Evolutionary conservation across 176 grass and related monocot genomes (phyloP).

Genomic region (Secale cereale): DNA sequence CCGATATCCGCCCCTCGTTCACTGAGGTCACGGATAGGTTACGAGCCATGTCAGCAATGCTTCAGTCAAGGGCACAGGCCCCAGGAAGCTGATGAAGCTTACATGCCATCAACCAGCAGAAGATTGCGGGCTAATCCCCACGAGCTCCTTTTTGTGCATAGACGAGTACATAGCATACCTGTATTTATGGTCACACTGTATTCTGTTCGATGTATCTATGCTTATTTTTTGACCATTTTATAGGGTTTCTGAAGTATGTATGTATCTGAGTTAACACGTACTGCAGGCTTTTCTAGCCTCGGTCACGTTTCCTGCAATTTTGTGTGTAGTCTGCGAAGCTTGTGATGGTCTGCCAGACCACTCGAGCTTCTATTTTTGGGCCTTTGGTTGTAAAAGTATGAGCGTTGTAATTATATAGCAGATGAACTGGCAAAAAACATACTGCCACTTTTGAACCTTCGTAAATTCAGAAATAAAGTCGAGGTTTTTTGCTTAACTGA

Average conservation of each 20-base stretch:
- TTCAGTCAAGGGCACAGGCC: slow-evolving; percentile 38
- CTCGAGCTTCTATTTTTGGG: slow-evolving; percentile 21
- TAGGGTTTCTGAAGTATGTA: slow-evolving; percentile 35
- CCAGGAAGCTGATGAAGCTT: slow-evolving; percentile 18
- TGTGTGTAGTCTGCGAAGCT: slow-evolving; percentile 19
- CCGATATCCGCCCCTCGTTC: slow-evolving; percentile 69
- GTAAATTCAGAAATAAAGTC: neutral
- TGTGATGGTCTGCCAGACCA: slow-evolving; percentile 18
- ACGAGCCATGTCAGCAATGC: slow-evolving; percentile 63
- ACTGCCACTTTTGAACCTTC: neutral
- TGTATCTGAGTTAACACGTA: slow-evolving; percentile 10
- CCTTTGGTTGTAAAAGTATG: slow-evolving; percentile 25
- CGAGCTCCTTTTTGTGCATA: slow-evolving; percentile 34
- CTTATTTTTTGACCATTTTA: neutral
- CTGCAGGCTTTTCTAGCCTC: slow-evolving; percentile 23
- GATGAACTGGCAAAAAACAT: neutral
- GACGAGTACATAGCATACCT: slow-evolving; percentile 30
- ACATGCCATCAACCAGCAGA: neutral
- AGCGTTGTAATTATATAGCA: slow-evolving; percentile 28
- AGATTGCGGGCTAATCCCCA: neutral
- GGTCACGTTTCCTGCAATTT: neutral
- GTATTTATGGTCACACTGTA: slow-evolving; percentile 29
- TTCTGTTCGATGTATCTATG: slow-evolving; percentile 27
- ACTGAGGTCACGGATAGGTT: slow-evolving; percentile 67
- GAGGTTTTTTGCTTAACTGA: neutral